Percentiles rank a stretch among this genome's conserved stretches.
These are phyloP conservation scores for Ogataea kodamae DNA, from an alignment of 805 yeast genomes.

Conservation along the genomic window DNA sequence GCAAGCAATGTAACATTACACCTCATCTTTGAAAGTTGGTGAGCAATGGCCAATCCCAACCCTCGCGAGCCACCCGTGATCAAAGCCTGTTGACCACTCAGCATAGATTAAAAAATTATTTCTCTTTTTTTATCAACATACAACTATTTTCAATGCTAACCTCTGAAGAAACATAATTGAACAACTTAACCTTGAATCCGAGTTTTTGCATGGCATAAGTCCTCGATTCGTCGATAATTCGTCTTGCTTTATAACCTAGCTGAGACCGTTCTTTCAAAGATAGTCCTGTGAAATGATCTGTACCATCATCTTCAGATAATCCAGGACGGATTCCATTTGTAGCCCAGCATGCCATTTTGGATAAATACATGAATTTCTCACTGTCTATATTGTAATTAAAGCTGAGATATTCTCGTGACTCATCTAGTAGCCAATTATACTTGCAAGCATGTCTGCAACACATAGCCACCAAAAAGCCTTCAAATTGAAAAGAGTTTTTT, in stretches of 20 bases:
- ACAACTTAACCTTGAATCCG: conserved; percentile 46
- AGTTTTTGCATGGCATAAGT: conserved; percentile 40
- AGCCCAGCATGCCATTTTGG: conserved; percentile 83
- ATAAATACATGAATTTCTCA: conserved; percentile 38
- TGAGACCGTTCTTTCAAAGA: conserved; percentile 46
- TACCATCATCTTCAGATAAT: conserved; percentile 35
- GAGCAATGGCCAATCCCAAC: conserved; percentile 57
- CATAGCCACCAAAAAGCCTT: conserved; percentile 79
- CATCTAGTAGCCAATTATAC: conserved; percentile 50
- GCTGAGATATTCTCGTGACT: conserved; percentile 40
- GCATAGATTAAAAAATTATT: conserved; percentile 7
- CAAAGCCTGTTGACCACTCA: conserved; percentile 36
- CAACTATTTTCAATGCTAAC: conserved; percentile 64
- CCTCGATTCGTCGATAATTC: conserved; percentile 74
- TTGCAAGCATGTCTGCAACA: conserved; percentile 87
- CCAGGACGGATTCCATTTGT: conserved; percentile 61
- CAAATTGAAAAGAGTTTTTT: conserved; percentile 19
- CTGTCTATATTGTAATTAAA: conserved; percentile 29
- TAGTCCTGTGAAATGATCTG: conserved; percentile 46
- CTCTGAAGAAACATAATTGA: conserved; percentile 53
- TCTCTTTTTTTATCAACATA: conserved; percentile 20
- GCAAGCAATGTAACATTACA: conserved; percentile 50
- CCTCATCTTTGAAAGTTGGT: conserved; percentile 47
- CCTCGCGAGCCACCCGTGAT: conserved; percentile 74
- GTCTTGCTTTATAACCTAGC: conserved; percentile 66